Conservation (phyloP, 163 green algal genomes). For the Picocystis sp. region DNA sequence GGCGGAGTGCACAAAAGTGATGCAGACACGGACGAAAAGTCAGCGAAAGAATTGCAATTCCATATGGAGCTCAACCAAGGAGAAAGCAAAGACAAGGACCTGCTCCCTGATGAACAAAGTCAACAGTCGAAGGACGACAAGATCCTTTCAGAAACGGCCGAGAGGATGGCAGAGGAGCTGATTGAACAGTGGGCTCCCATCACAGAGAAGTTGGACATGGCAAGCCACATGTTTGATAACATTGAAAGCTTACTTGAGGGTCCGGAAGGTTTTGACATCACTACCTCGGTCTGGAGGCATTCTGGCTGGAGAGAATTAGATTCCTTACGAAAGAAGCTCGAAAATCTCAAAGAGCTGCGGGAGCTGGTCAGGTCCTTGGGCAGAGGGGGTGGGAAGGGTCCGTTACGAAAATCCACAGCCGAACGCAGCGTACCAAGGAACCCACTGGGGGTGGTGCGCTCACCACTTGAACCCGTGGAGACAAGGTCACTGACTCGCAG, state of each 20-base stretch:
- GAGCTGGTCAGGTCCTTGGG: slow-evolving; percentile 51
- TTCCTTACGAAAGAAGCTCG: slow-evolving; percentile 53
- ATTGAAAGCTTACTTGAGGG: slow-evolving; percentile 50
- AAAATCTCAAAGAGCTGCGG: slow-evolving; percentile 58
- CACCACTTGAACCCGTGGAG: slow-evolving; percentile 65
- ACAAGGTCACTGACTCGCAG: slow-evolving; percentile 47
- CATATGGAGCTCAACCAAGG: too few relatives aligned
- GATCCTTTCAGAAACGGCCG: slow-evolving; percentile 6
- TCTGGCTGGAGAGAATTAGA: slow-evolving; percentile 65
- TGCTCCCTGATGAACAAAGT: too few relatives aligned
- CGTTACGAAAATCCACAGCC: slow-evolving; percentile 17
- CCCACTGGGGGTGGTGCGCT: slow-evolving; percentile 62
- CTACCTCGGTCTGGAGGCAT: slow-evolving; percentile 44
- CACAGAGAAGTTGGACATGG: slow-evolving; percentile 13
- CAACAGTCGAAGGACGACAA: background rate
- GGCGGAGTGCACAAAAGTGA: too few relatives aligned
- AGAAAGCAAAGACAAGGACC: too few relatives aligned
- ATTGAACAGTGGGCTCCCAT: slow-evolving; percentile 16
- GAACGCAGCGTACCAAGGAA: slow-evolving; percentile 24
- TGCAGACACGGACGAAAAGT: too few relatives aligned
- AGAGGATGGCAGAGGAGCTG: slow-evolving; percentile 15
- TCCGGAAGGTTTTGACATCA: slow-evolving; percentile 46
- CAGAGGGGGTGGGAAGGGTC: too few relatives aligned
- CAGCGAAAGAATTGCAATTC: too few relatives aligned
- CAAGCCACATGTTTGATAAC: background rate